A percentile compares a stretch with the other conserved stretches of the same genome.
These are phyloP conservation scores for Termitomyces sp. DNA, from an alignment of 768 basidiomycete genomes.

Conservation along the genomic window DNA sequence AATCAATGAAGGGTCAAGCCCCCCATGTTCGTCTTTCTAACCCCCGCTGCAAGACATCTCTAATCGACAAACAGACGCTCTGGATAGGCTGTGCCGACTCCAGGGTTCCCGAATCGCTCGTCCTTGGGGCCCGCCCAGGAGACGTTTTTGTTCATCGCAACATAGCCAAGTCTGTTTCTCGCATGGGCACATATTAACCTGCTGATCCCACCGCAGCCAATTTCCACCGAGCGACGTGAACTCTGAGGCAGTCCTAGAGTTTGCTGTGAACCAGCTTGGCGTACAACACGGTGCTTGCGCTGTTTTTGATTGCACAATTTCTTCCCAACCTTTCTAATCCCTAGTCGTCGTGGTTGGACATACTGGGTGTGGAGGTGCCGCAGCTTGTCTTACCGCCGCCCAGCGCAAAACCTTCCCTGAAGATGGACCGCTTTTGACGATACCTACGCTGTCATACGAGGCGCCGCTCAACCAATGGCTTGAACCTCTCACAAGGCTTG, in stretches of 20 bases:
- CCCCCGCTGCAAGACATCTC: conserved; percentile 1
- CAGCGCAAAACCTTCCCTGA: conserved; percentile 24
- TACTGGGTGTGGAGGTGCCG: conserved; percentile 74
- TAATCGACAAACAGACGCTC: conserved; percentile 43
- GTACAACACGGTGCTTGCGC: conserved; percentile 68
- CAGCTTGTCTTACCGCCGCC: conserved; percentile 45
- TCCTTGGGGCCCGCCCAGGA: conserved; percentile 66
- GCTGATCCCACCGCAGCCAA: conserved; percentile 41
- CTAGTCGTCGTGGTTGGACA: conserved; percentile 82
- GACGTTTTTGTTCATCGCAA: conserved; percentile 83
- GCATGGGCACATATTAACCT: background rate
- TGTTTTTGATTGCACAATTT: conserved; percentile 16
- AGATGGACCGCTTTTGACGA: conserved; percentile 26
- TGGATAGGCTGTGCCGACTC: conserved; percentile 87
- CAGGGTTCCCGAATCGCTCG: conserved; percentile 74
- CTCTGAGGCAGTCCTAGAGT: conserved; percentile 65
- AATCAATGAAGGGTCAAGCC: conserved; percentile 56
- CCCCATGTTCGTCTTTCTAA: conserved; percentile 47
- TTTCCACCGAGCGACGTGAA: conserved; percentile 68
- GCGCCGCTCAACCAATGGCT: conserved; percentile 61
- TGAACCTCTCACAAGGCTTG: conserved; percentile 51
- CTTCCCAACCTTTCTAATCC: conserved; percentile 25
- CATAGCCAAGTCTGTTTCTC: conserved; percentile 61
- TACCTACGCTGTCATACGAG: conserved; percentile 28
- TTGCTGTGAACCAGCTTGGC: conserved; percentile 64